Evolutionary conservation across 495 filamentous ascomycete species (phyloP), one percentile per base, ranked within the genome.

Genomic region (Trichocladium antarcticum): DNA sequence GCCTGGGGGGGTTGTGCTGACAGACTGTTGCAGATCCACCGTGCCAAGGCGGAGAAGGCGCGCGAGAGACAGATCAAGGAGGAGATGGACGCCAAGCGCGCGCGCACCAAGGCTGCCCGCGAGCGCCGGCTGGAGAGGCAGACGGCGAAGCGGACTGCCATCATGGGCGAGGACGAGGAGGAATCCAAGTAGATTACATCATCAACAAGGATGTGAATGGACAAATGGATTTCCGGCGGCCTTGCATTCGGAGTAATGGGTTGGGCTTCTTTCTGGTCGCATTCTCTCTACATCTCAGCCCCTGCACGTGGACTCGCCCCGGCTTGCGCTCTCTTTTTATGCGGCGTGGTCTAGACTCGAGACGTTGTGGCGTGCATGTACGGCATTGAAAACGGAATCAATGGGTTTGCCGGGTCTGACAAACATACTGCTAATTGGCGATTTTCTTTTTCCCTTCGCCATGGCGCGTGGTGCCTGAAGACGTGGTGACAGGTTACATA

Each of bases 1-100:
- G 22, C 12, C 14, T 15, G 9, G 14, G 41, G 20, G 24, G 32
- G 40, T 49, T 39, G 42, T 53, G 47, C 51, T 63, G 54, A 62
- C 53, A 32, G 24, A 37, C 2, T 22, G 36, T 27, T 58, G 55
- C 59, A 98, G 92, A 95, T 99, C 75, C 92, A 99, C 81, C 92
- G 86, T 72, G 92, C 92, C 75, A 99, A 99, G 83, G 92, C 92
- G 62, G 92, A 99, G 84, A 88, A 90, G 76, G 77, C 79, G 51
- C 93, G 92, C 73, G 92, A 96, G 83, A 80, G 82, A 69, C 67
- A 80, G 58, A 77, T 96, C 69, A 92, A 94, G 85, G 89, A 96
- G 66, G 89, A 96, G 80, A 97, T 97, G 92, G 90, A 99, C 73
- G 86, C 84, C 75, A 96, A 92, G 81, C 87, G 92, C 78, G 83